Evolutionary conservation across 805 yeast species (phyloP).

Genomic region (Millerozyma miso): DNA sequence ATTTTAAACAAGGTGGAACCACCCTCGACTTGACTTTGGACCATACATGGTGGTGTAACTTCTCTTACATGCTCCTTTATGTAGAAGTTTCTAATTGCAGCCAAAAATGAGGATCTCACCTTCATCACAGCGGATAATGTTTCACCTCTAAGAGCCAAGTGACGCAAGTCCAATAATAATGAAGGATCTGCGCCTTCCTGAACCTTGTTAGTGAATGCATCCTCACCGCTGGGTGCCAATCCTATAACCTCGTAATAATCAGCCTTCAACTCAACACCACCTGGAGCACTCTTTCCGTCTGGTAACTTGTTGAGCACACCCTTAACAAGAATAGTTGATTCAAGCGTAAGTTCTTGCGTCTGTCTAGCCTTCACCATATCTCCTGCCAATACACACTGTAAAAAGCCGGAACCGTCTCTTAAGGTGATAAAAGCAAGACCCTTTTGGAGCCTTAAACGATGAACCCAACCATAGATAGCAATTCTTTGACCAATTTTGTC

Average conservation of each 20-base stretch:
- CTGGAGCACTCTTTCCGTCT: slow-evolving; percentile 96
- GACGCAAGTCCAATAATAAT: slow-evolving; percentile 88
- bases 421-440: slow-evolving; percentile 86
- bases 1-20: slow-evolving; percentile 93
- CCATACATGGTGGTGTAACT: slow-evolving; percentile 99
- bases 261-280: slow-evolving; percentile 89
- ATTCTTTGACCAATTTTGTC: slow-evolving; percentile 66
- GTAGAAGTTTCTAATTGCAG: slow-evolving; percentile 71
- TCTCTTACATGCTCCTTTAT: slow-evolving; percentile 72
- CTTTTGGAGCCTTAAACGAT: slow-evolving; percentile 88
- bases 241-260: slow-evolving; percentile 90
- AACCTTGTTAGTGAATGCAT: slow-evolving; percentile 88
- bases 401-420: slow-evolving; percentile 91
- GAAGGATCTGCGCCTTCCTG: slow-evolving; percentile 95
- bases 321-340: slow-evolving; percentile 73
- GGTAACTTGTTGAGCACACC: slow-evolving; percentile 84
- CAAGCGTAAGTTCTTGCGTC: slow-evolving; percentile 82
- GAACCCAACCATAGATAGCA: slow-evolving; percentile 89
- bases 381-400: slow-evolving; percentile 85
- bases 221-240: slow-evolving; percentile 94
- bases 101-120: slow-evolving; percentile 80
- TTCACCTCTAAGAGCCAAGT: slow-evolving; percentile 94
- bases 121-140: slow-evolving; percentile 88
- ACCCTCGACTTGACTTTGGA: slow-evolving; percentile 99
- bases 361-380: slow-evolving; percentile 88